Conservation (phyloP, 2,329 filamentous ascomycete genomes). For the Fusarium musae region DNA sequence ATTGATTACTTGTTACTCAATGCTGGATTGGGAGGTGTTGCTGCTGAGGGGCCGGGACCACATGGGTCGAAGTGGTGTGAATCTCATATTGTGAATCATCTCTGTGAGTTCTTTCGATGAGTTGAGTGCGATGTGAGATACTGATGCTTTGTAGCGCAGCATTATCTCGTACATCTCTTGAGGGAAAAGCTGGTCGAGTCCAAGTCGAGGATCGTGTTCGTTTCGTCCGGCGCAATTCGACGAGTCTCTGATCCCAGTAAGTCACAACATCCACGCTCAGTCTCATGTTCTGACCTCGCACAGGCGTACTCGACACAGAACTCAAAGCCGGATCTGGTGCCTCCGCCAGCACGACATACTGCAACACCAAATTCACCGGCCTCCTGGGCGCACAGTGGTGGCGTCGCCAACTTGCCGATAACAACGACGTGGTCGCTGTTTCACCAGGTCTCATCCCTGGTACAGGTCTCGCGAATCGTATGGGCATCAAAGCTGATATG, state of each 20-base stretch:
- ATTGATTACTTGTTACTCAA: too few relatives aligned
- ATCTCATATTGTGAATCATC: slow-evolving; percentile 62
- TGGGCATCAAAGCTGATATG: slow-evolving; percentile 48
- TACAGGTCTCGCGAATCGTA: slow-evolving; percentile 55
- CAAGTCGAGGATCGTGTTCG: slow-evolving; percentile 59
- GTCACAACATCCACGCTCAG: background rate
- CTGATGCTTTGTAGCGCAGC: slow-evolving; percentile 56
- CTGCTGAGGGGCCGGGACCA: slow-evolving; percentile 34
- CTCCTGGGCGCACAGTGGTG: slow-evolving; percentile 66
- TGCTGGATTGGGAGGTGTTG: too few relatives aligned
- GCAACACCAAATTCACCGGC: slow-evolving; percentile 61
- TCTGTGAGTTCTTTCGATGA: slow-evolving; percentile 51
- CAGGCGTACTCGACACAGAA: slow-evolving; percentile 53
- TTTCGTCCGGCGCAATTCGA: slow-evolving; percentile 62
- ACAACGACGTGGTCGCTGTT: slow-evolving; percentile 61
- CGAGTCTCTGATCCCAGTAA: slow-evolving; percentile 53
- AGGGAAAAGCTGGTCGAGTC: slow-evolving; percentile 60
- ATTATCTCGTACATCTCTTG: slow-evolving; percentile 63
- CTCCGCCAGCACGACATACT: slow-evolving; percentile 49
- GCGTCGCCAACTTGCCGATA: slow-evolving; percentile 60
- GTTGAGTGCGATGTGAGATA: background rate
- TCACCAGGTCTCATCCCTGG: slow-evolving; percentile 63
- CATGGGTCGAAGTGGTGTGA: slow-evolving; percentile 62
- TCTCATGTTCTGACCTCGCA: background rate
- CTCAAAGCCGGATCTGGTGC: slow-evolving; percentile 54